These are phyloP conservation scores for Gremmenia infestans DNA, from an alignment of 2,329 filamentous ascomycete species.

Conservation along the genomic window DNA sequence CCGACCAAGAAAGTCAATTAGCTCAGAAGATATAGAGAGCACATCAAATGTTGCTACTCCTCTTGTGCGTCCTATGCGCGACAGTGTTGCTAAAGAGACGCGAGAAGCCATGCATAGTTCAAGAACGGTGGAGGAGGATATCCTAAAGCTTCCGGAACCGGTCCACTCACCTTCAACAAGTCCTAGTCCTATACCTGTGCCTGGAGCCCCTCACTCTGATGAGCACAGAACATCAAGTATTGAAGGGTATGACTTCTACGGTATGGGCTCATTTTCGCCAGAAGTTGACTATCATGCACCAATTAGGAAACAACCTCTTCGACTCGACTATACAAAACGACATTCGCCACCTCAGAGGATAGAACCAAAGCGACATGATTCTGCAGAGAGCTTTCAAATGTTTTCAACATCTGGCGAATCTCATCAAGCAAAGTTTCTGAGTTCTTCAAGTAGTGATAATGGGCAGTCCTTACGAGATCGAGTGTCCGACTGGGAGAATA, in stretches of 20 bases:
- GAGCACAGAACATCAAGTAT: conserved; percentile 22
- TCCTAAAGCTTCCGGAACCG: conserved; percentile 25
- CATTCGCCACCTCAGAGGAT: conserved; percentile 17
- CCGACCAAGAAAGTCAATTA: conserved; percentile 16
- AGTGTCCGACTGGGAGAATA: conserved; percentile 29
- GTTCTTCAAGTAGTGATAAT: conserved; percentile 32
- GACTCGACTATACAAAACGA: conserved; percentile 29
- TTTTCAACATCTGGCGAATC: conserved; percentile 53
- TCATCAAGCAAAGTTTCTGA: conserved; percentile 35
- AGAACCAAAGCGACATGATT: conserved; percentile 45
- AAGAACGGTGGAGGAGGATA: conserved; percentile 29
- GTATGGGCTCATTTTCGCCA: conserved; percentile 46
- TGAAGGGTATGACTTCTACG: conserved; percentile 64
- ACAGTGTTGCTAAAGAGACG: conserved; percentile 20
- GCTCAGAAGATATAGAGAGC: conserved; percentile 48
- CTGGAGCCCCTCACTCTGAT: conserved; percentile 15
- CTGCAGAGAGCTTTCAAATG: conserved; percentile 54
- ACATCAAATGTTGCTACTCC: conserved; percentile 60
- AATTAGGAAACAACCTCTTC: conserved; percentile 36
- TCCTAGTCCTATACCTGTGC: conserved; percentile 26
- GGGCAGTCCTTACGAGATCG: conserved; percentile 20
- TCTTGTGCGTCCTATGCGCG: conserved; percentile 47
- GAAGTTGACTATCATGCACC: conserved; percentile 49
- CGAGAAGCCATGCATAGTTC: conserved; percentile 23
- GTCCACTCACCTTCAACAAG: conserved; percentile 14